phyloP scores from a whole-genome alignment of 2,329 filamentous ascomycete species.

The Pseudogymnoascus sp. region DNA sequence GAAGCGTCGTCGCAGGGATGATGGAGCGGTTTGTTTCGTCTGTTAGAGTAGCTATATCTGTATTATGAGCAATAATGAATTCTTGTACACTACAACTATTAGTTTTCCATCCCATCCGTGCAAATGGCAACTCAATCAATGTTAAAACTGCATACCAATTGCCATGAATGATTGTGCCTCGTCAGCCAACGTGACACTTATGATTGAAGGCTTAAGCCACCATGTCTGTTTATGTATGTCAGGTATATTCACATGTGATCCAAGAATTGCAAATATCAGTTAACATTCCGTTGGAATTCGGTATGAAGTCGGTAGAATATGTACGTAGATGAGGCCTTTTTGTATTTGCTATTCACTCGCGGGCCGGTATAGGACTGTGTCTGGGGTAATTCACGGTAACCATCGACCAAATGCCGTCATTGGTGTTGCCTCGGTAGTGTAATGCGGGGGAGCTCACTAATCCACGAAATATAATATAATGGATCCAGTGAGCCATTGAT shows the following conservation, averaged over 20 bases:
- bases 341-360: not conserved
- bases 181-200: not conserved
- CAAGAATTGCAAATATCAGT: not conserved
- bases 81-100: constrained; percentile 1
- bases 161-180: not conserved
- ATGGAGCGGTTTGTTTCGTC: not conserved
- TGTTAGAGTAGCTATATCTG: constrained; percentile 7
- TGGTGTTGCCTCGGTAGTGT: not conserved
- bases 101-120: not conserved
- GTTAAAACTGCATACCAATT: not conserved
- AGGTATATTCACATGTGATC: not conserved
- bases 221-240: not conserved
- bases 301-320: not conserved
- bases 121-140: not conserved
- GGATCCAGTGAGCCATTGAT: not conserved
- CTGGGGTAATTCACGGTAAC: not conserved
- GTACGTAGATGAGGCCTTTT: not conserved
- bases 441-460: not conserved
- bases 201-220: not conserved
- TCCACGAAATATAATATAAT: not conserved
- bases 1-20: not conserved
- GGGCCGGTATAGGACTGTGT: not conserved
- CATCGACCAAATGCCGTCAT: not conserved
- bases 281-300: not conserved
- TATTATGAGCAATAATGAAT: constrained; percentile 6